Base-by-base conservation (phyloP, 257 asterid species). In the Solanum chiquidenum region DNA sequence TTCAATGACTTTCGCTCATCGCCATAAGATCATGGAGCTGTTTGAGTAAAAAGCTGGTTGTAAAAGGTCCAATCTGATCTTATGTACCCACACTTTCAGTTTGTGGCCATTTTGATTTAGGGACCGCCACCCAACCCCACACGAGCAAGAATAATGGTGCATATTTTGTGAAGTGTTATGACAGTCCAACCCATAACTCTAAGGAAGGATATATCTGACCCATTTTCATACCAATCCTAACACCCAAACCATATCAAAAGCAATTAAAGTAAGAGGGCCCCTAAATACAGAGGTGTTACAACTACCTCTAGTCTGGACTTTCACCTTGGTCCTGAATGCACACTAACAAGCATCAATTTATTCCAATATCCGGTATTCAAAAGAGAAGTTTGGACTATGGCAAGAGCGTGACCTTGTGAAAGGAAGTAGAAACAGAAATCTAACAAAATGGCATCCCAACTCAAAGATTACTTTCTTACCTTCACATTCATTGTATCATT, bases 401-500 rank as follows among this genome's bases (percentile, higher is more conserved):
- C 9, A 3, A 82, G 86, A 31, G 86, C 7, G 12, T 31, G 44
- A 31, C 21, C 42, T 52, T 40, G 21, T 82, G 86, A 82, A 49
- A 46, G n/a, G 86, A 40, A 49, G 38, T 20, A 82, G 86, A 52
- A 82, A 49, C 71, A 49, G 42, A 52, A 82, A 82, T 52, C 44
- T 31, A 82, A 42, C 31, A 31, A 29, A 82, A 31, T 82, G 71
- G 5, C 44, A 82, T 31, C 86, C 11, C 71, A 52, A 31, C 86
- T 82, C 52, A 82, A 82, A 7, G 21, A 52, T 82, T 52, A 52
- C 86, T 82, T 82, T 31, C 27, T 86, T 68, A 95, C 99, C 98
- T 93, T 94, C 69, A 96, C 87, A 90, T 88, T 93, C 44, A 97
- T 34, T 14, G 95, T 34, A 89, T 97, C 99, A 84, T 97, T 90